Base-by-base conservation (phyloP, 805 yeast genomes). In the Schizosaccharomyces lindneri region DNA sequence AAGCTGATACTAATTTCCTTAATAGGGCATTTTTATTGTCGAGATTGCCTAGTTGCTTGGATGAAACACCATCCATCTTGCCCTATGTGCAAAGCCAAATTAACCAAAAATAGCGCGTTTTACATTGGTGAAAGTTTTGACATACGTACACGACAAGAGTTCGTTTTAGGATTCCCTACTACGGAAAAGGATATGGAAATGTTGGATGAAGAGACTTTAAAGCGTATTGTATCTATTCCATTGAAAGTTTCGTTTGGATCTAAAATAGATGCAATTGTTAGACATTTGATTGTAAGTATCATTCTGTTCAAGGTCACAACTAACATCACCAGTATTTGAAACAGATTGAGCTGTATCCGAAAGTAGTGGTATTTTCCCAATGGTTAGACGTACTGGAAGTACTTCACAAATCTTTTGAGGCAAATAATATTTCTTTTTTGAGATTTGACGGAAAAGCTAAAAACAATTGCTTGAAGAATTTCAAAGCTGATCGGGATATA, bases 311-410 rank as follows among this genome's bases (percentile, higher is more conserved):
- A 24, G n/a, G 24, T 13, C 27, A 7, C 41, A 36, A 36, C 41
- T 36, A 46, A 19, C 4, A 46, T 19, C 27, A n/a, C 27, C 17
- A 46, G 51, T 46, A 46, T 46, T 46, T 46, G 27, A 46, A 46
- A 13, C 51, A 17, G 6, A 46, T 19, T 17, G 60, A 57, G n/a
- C 43, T 39, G 11, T 39, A 29, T 31, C 43, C 60, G 2, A 57
- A 93, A 70, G 83, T 90, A 55, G 83, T 93, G 13, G 72, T 93
- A 0, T 93, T 87, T 68, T 87, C 97, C 21, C 97, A 89, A 69
- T 90, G 95, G 89, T 76, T 81, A 29, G 87, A 81, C 43, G 79
- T 89, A 70, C 71, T 93, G 51, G 76, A 75, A 48, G 76, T 87
- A 24, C 70, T 93, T 36, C 81, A 83, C 0, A 73, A 76, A 32